phyloP scores from a whole-genome alignment of 1,284 basidiomycete genomes.

The Leccinum pachyderme region DNA sequence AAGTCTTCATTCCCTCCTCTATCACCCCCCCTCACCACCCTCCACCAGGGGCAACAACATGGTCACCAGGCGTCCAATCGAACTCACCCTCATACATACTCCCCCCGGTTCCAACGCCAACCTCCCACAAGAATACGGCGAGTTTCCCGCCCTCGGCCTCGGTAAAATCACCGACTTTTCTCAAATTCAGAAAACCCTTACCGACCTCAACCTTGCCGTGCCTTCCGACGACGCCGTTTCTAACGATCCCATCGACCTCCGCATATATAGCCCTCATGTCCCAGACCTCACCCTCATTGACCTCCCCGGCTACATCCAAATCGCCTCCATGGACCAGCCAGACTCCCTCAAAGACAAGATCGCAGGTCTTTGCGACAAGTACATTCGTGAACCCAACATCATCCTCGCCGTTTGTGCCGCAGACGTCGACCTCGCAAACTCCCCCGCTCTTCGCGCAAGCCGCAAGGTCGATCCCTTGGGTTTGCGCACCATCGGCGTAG shows the following conservation, averaged over 20 bases:
- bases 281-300: slow-evolving; percentile 98
- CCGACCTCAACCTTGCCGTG: slow-evolving; percentile 94
- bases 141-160: slow-evolving; percentile 88
- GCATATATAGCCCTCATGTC: slow-evolving; percentile 93
- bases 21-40: slow-evolving; percentile 11
- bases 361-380: slow-evolving; percentile 85
- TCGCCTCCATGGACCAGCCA: slow-evolving; percentile 93
- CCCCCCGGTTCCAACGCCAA: slow-evolving; percentile 53
- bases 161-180: slow-evolving; percentile 89
- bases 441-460: slow-evolving; percentile 91
- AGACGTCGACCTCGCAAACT: slow-evolving; percentile 98
- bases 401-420: slow-evolving; percentile 97
- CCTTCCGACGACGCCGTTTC: slow-evolving; percentile 88
- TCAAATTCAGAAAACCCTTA: slow-evolving; percentile 88
- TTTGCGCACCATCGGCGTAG: slow-evolving; percentile 92
- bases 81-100: slow-evolving; percentile 94
- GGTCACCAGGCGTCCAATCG: slow-evolving; percentile 98
- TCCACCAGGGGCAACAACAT: slow-evolving; percentile 89
- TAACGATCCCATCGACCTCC: slow-evolving; percentile 93
- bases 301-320: slow-evolving; percentile 96
- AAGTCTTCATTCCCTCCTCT: slow-evolving; percentile 29
- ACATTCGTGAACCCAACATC: slow-evolving; percentile 97
- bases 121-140: slow-evolving; percentile 82
- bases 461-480: slow-evolving; percentile 94
- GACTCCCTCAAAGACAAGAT: slow-evolving; percentile 95